Percentiles rank a stretch among this genome's conserved stretches.
These are phyloP conservation scores for Oryza meyeriana DNA, from an alignment of 176 grass and related monocot species.

Conservation along the genomic window DNA sequence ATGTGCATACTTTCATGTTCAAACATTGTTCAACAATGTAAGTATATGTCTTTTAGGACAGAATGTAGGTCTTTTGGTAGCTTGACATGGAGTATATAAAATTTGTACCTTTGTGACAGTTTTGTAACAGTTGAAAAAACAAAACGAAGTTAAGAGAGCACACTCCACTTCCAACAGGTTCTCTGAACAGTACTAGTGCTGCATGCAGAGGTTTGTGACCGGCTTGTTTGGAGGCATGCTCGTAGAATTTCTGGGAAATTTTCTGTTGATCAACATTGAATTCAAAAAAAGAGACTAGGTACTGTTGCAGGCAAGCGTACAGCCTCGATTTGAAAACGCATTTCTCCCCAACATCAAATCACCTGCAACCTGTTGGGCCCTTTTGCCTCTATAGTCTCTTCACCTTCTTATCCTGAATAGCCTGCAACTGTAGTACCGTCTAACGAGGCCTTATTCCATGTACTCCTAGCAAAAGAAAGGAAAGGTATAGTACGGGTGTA, in stretches of 20 bases:
- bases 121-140: conserved; percentile 9
- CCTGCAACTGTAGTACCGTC: neutral
- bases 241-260: neutral
- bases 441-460: neutral
- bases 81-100: neutral
- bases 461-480: neutral
- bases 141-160: conserved; percentile 11
- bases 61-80: too few species aligned
- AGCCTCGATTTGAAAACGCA: neutral
- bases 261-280: conserved; percentile 26
- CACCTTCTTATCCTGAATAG: conserved; percentile 16
- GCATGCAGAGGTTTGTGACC: neutral
- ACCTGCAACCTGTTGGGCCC: conserved; percentile 31
- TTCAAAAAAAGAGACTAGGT: conserved; percentile 15
- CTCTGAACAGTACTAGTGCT: neutral
- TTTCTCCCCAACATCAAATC: conserved; percentile 42
- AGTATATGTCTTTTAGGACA: neutral
- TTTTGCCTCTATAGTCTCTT: conserved; percentile 48
- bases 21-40: neutral
- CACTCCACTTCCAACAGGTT: neutral
- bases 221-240: conserved; percentile 20
- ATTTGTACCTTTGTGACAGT: neutral
- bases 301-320: neutral
- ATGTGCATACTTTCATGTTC: neutral
- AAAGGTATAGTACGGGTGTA: neutral